Percentiles rank a stretch among this genome's conserved stretches.
phyloP scores from a whole-genome alignment of 495 filamentous ascomycete species.

The Saxispiralis lemnorum region DNA sequence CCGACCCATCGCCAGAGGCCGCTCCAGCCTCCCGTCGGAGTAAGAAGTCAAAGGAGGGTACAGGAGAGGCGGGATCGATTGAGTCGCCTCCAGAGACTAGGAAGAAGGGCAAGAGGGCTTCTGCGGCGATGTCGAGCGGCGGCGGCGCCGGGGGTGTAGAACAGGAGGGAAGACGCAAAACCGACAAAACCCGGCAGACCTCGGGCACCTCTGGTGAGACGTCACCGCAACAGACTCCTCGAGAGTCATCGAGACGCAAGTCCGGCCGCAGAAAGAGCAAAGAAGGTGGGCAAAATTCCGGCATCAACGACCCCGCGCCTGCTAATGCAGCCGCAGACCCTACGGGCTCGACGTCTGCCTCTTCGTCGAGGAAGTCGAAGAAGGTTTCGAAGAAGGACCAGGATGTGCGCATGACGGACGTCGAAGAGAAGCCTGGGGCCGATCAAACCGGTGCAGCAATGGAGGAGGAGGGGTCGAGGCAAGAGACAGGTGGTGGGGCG shows the following conservation, averaged over 20 bases:
- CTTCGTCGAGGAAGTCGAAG: conserved; percentile 19
- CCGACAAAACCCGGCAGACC: conserved; percentile 19
- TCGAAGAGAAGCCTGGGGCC: conserved; percentile 20
- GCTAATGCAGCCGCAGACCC: conserved; percentile 16
- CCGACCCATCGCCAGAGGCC: conserved; percentile 17
- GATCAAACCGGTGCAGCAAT: conserved; percentile 23
- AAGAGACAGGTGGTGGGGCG: conserved; percentile 28
- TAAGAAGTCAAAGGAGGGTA: conserved; percentile 16
- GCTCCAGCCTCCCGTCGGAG: conserved; percentile 4
- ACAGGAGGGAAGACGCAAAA: neutral
- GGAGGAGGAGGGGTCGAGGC: conserved; percentile 25
- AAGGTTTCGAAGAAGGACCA: conserved; percentile 31
- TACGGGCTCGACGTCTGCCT: conserved; percentile 20
- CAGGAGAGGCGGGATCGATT: conserved; percentile 2
- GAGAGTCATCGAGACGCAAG: conserved; percentile 45
- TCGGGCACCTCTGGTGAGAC: conserved; percentile 23
- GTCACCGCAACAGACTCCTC: conserved; percentile 20
- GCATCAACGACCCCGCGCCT: conserved; percentile 19
- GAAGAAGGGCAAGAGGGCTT: conserved; percentile 29
- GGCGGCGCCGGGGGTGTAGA: conserved; percentile 40
- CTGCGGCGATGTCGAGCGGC: conserved; percentile 65
- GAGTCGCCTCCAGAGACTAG: conserved; percentile 6
- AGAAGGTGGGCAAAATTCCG: conserved; percentile 23
- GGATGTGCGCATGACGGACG: conserved; percentile 35
- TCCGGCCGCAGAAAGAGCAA: conserved; percentile 44